Percentiles rank a stretch among this genome's conserved stretches.
phyloP scores from a whole-genome alignment of 2,329 filamentous ascomycete genomes.

The Arthrobotrys megalospora region DNA sequence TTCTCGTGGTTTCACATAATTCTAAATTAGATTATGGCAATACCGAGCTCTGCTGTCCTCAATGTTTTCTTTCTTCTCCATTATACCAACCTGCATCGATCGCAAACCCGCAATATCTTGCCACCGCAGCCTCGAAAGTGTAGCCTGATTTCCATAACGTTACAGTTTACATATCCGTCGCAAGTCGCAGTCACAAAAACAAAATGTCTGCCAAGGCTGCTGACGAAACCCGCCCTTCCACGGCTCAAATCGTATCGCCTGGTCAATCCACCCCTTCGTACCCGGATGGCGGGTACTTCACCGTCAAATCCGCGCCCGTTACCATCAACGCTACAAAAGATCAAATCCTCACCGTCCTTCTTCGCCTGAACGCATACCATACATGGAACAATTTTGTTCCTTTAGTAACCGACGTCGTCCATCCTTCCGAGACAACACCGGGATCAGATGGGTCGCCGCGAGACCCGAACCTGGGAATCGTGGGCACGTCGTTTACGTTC shows the following conservation, averaged over 20 bases:
- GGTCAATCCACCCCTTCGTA: slow-evolving; percentile 46
- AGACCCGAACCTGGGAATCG: slow-evolving; percentile 6
- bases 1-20: slow-evolving; percentile 40
- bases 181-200: slow-evolving; percentile 12
- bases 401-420: slow-evolving; percentile 30
- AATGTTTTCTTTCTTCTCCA: slow-evolving; percentile 1
- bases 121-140: neutral
- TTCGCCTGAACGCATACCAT: slow-evolving; percentile 34
- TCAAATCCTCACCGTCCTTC: slow-evolving; percentile 47
- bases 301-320: slow-evolving; percentile 47
- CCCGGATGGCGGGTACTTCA: slow-evolving; percentile 53
- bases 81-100: neutral
- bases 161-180: slow-evolving; percentile 2
- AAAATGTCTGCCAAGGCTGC: slow-evolving; percentile 39
- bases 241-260: slow-evolving; percentile 38
- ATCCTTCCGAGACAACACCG: slow-evolving; percentile 16
- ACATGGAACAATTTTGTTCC: slow-evolving; percentile 51
- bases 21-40: slow-evolving; percentile 21
- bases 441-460: slow-evolving; percentile 8
- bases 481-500: slow-evolving; percentile 40
- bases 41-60: slow-evolving; percentile 26
- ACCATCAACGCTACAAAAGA: slow-evolving; percentile 53
- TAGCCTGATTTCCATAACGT: neutral
- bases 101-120: neutral
- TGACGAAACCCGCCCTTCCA: slow-evolving; percentile 26